Evolutionary conservation across 2,329 filamentous ascomycete genomes (phyloP).

Genomic region (Fusarium torreyae): DNA sequence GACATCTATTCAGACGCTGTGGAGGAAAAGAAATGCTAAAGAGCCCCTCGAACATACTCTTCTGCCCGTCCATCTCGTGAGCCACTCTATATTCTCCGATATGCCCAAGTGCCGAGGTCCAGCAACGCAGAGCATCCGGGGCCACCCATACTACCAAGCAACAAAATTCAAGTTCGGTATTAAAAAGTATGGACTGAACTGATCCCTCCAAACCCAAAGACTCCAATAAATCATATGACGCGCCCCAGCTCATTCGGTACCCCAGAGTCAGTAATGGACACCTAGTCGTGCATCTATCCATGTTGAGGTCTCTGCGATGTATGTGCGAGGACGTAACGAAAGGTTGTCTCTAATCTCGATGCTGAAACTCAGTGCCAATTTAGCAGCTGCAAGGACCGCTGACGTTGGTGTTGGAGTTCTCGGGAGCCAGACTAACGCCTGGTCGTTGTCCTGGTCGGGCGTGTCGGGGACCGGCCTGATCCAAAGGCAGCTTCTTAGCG

Average conservation of each 20-base stretch:
- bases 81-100: slow-evolving; percentile 41
- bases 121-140: slow-evolving; percentile 34
- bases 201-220: slow-evolving; percentile 58
- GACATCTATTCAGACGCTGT: slow-evolving; percentile 51
- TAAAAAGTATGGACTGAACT: slow-evolving; percentile 56
- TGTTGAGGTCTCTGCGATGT: slow-evolving; percentile 45
- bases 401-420: slow-evolving; percentile 71
- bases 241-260: slow-evolving; percentile 50
- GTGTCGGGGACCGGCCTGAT: slow-evolving; percentile 94
- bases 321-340: slow-evolving; percentile 41
- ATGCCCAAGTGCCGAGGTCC: slow-evolving; percentile 41
- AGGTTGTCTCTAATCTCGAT: slow-evolving; percentile 41
- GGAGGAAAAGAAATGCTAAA: slow-evolving; percentile 47
- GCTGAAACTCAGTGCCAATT: slow-evolving; percentile 39
- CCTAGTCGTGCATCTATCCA: slow-evolving; percentile 48
- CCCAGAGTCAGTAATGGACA: slow-evolving; percentile 46
- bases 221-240: slow-evolving; percentile 59
- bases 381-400: slow-evolving; percentile 72
- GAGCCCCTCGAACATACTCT: slow-evolving; percentile 48
- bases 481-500: slow-evolving; percentile 96
- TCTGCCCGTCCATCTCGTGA: slow-evolving; percentile 41
- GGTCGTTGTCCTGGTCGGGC: slow-evolving; percentile 76
- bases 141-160: slow-evolving; percentile 43
- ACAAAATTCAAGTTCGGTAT: slow-evolving; percentile 53
- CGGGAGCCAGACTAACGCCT: slow-evolving; percentile 70